Base-by-base conservation (phyloP, 768 basidiomycete genomes). In the Podaxis rugospora region DNA sequence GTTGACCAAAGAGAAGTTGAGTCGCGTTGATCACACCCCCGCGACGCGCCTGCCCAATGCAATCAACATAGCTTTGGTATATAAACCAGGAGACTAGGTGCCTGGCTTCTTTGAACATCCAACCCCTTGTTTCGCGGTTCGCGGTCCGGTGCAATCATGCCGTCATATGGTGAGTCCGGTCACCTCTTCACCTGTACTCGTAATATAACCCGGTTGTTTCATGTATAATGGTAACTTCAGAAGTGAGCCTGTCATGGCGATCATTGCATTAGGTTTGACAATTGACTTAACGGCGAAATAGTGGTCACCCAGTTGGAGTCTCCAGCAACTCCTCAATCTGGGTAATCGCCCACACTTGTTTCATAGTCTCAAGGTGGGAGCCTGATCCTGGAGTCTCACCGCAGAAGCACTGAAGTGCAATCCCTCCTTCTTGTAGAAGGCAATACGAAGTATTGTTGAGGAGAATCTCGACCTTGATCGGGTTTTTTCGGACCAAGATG, bases 1-100 rank as follows among this genome's bases (percentile, higher is more conserved):
- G 28, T 32, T 32, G 28, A 9, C 7, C 7, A 32, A 32, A 32
- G 28, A 32, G 28, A 32, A 32, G 9, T 32, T 7, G 60, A 76
- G 77, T 1, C 42, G 42, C 42, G 42, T 44, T 18, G 42, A 44
- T 44, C 42, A 44, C 42, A 18, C 28, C 42, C 42, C 42, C 42
- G 16, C 42, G 42, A 44, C 42, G n/a, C 42, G 42, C 18, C n/a
- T 7, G 18, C 7, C 18, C 16, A 18, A 18, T 44, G 16, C 16
- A 44, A n/a, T 44, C 42, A 44, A 44, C 42, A 18, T 7, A 5
- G 5, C 9, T 44, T n/a, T 16, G 16, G n/a, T 44, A 44, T 32
- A 32, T 32, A 32, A 32, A 32, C 7, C 28, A 6, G 7, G n/a
- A 44, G 42, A 44, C n/a, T 16, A 4, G 14, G 28, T 7, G 1